Percentiles rank a stretch among this genome's conserved stretches.
phyloP scores from a whole-genome alignment of 148 eudicot genomes.

The Suaeda aralocaspica region DNA sequence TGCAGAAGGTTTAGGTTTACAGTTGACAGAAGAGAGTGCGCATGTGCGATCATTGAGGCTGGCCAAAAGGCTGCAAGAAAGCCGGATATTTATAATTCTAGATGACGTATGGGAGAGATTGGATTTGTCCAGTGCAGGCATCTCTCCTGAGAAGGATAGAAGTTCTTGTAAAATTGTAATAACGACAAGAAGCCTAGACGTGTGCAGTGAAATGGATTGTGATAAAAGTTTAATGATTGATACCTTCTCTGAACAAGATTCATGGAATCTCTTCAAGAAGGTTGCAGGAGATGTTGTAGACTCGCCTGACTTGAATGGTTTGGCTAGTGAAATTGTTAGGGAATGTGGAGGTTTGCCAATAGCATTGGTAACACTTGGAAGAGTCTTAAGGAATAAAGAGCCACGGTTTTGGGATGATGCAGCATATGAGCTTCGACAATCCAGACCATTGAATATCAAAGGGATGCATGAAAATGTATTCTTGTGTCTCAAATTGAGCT shows the following conservation, averaged over 20 bases:
- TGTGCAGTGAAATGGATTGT: slow-evolving; percentile 32
- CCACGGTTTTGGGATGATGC: slow-evolving; percentile 35
- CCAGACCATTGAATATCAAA: slow-evolving; percentile 26
- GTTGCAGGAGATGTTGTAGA: slow-evolving; percentile 29
- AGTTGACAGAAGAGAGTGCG: slow-evolving; percentile 21
- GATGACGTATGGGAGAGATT: slow-evolving; percentile 54
- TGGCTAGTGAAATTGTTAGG: slow-evolving; percentile 33
- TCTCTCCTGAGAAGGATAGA: slow-evolving; percentile 23
- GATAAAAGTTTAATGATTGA: slow-evolving; percentile 24
- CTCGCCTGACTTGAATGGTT: slow-evolving; percentile 18
- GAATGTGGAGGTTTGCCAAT: slow-evolving; percentile 52
- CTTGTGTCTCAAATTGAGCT: slow-evolving; percentile 35
- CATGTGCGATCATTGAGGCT: slow-evolving; percentile 28
- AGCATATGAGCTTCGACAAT: slow-evolving; percentile 25
- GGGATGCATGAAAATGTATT: slow-evolving; percentile 38
- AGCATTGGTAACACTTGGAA: slow-evolving; percentile 44
- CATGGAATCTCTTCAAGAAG: slow-evolving; percentile 44
- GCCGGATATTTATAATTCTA: slow-evolving; percentile 34
- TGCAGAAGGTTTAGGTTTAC: slow-evolving; percentile 34
- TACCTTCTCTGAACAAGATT: slow-evolving; percentile 31
- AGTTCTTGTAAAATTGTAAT: slow-evolving; percentile 33
- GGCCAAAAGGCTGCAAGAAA: slow-evolving; percentile 25
- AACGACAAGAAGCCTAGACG: slow-evolving; percentile 32
- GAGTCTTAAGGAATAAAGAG: slow-evolving; percentile 29
- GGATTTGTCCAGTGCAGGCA: slow-evolving; percentile 34